Evolutionary conservation across 805 yeast genomes (phyloP), one percentile per base, ranked within the genome.

Genomic region (Wickerhamiella allomyrinae): DNA sequence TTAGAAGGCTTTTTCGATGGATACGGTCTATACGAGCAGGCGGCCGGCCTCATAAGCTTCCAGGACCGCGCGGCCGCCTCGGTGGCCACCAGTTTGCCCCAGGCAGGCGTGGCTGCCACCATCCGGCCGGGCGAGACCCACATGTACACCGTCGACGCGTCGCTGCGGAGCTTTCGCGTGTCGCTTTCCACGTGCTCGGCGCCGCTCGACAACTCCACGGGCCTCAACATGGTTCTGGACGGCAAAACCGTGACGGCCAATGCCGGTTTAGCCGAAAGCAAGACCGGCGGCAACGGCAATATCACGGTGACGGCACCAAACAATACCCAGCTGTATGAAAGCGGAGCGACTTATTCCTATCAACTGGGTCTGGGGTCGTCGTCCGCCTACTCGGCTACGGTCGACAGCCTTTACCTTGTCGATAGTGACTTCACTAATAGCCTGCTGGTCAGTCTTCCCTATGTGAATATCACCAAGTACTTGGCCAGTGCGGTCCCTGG

Each of bases 381-480:
- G 9, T 46, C 46, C 10, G 20, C 46, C 9, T 48, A 40, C 31
- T 43, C 41, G 10, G 44, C 37, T 15, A 37, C 22, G 17, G 27
- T 33, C 10, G 35, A 21, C 5, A 47, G 51, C 20, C 45, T 60
- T n/a, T 61, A 51, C 27, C 61, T 79, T 14, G 71, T 81, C 2
- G 95, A 84, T 55, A 62, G 86, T 0, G 94, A 83, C 59, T 71
- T 73, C 51, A 63, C 67, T 14, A 71, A 82, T 27, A 86, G 81
- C 0, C 61, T 83, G 45, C 63, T 85, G 25, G 72, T 73, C 17
- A 77, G 87, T 1, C 29, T 19, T 17, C 39, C 42, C n/a, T 46
- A 44, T 40, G 29, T 36, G 20, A 46, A 46, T 34, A 24, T 53
- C 38, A 23, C 44, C 17, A n/a, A 14, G 2, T 29, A 29, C 11